Conservation (phyloP, 1,284 basidiomycete species). For the Malassezia vespertilionis region DNA sequence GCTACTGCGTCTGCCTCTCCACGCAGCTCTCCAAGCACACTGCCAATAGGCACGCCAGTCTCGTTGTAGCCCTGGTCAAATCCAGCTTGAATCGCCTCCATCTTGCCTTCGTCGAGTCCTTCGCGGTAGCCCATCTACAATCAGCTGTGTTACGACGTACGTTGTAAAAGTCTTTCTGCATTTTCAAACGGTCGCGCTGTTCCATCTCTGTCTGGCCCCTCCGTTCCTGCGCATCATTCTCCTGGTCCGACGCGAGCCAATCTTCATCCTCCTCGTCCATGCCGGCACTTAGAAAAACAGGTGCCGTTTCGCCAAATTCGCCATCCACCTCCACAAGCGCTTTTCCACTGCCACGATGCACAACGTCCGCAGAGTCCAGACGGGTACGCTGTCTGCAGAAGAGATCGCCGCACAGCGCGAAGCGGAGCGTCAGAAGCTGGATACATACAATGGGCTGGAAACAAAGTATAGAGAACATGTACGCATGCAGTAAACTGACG, state of each 20-base stretch:
- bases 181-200: slow-evolving; percentile 18
- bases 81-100: slow-evolving; percentile 62
- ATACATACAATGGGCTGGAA: slow-evolving; percentile 10
- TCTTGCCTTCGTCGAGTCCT: slow-evolving; percentile 71
- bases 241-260: slow-evolving; percentile 15
- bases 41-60: slow-evolving; percentile 61
- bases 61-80: slow-evolving; percentile 66
- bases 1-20: slow-evolving; percentile 50
- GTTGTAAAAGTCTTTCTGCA: slow-evolving; percentile 13
- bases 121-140: slow-evolving; percentile 68
- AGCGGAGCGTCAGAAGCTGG: slow-evolving; percentile 4
- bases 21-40: slow-evolving; percentile 59
- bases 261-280: slow-evolving; percentile 7
- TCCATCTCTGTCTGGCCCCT: slow-evolving; percentile 12
- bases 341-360: slow-evolving; percentile 7
- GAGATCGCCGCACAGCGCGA: background rate
- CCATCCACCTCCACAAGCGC: background rate
- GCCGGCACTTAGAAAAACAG: background rate
- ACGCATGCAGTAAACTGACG: background rate
- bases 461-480: slow-evolving; percentile 4
- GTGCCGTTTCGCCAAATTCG: background rate
- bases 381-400: background rate
- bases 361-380: slow-evolving; percentile 12
- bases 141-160: no score
- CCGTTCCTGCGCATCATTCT: background rate